A percentile compares a stretch with the other conserved stretches of the same genome.
phyloP scores from a whole-genome alignment of 768 basidiomycete species.

The Amanita brunnescens region DNA sequence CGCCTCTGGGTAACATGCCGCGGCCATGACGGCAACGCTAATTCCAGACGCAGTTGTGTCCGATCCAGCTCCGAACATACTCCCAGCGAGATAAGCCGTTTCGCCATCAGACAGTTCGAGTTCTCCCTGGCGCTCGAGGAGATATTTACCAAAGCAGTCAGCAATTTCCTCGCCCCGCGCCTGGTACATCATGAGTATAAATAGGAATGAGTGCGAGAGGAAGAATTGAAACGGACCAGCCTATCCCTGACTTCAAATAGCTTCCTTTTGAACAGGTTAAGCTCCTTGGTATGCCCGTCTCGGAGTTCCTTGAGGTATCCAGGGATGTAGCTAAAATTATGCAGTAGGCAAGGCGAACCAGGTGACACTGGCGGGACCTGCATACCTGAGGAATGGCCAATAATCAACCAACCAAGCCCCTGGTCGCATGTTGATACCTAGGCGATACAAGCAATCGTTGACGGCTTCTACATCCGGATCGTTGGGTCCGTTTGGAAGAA shows the following conservation, averaged over 20 bases:
- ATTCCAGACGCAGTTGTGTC: conserved; percentile 59
- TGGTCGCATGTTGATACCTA: conserved; percentile 36
- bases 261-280: conserved; percentile 45
- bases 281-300: conserved; percentile 47
- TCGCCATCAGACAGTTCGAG: conserved; percentile 49
- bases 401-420: conserved; percentile 40
- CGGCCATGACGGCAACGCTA: conserved; percentile 47
- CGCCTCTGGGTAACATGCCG: conserved; percentile 44
- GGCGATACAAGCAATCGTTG: conserved; percentile 34
- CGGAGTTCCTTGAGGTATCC: conserved; percentile 52
- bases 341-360: not conserved
- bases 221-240: conserved; percentile 25
- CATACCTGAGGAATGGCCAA: conserved; percentile 33
- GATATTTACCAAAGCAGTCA: conserved; percentile 47
- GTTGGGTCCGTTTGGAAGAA: conserved; percentile 28
- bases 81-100: conserved; percentile 53
- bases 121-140: conserved; percentile 45
- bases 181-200: conserved; percentile 11
- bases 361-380: not conserved
- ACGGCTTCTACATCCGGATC: conserved; percentile 41
- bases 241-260: conserved; percentile 35
- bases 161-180: conserved; percentile 26
- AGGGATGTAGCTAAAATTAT: conserved; percentile 37
- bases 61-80: conserved; percentile 59
- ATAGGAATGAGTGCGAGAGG: not conserved